Percentiles rank a stretch among this genome's conserved stretches.
phyloP scores from a whole-genome alignment of 257 asterid species.

The Nyctanthes arbortristis region DNA sequence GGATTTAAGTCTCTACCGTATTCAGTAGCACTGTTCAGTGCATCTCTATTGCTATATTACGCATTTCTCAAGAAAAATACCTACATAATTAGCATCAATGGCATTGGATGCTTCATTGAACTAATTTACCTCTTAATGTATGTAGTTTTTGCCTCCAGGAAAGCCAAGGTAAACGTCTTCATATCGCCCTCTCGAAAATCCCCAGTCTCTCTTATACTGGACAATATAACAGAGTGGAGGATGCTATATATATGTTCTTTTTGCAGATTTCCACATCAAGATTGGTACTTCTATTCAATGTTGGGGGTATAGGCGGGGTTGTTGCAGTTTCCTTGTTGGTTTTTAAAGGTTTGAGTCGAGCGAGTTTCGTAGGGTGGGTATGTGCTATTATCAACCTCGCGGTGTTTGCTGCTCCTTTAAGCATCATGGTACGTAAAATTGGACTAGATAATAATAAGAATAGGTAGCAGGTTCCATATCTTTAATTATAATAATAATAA shows the following conservation, averaged over 20 bases:
- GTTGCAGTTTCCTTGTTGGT: slow-evolving; percentile 33
- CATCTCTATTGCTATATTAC: slow-evolving; percentile 54
- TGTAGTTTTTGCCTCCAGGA: slow-evolving; percentile 45
- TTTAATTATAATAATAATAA: too few relatives aligned
- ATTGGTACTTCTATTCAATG: slow-evolving; percentile 40
- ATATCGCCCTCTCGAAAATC: background rate
- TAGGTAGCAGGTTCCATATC: too few relatives aligned
- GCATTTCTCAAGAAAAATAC: slow-evolving; percentile 60
- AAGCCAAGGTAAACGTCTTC: slow-evolving; percentile 35
- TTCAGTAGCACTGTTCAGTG: slow-evolving; percentile 63
- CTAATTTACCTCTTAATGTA: slow-evolving; percentile 41
- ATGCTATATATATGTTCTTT: too few relatives aligned
- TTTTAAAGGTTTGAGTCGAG: slow-evolving; percentile 42
- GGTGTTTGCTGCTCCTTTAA: slow-evolving; percentile 73
- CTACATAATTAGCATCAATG: slow-evolving; percentile 57
- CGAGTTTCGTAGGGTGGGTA: slow-evolving; percentile 62
- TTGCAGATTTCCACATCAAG: slow-evolving; percentile 45
- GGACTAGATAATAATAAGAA: background rate
- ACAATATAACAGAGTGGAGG: too few relatives aligned
- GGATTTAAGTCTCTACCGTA: slow-evolving; percentile 66
- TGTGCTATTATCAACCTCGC: slow-evolving; percentile 61
- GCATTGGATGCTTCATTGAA: slow-evolving; percentile 55
- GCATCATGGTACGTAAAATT: slow-evolving; percentile 54
- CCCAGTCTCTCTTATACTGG: background rate
- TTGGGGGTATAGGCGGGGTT: slow-evolving; percentile 50